Base-by-base conservation (phyloP, 148 eudicot genomes). In the Diospyros kaki region DNA sequence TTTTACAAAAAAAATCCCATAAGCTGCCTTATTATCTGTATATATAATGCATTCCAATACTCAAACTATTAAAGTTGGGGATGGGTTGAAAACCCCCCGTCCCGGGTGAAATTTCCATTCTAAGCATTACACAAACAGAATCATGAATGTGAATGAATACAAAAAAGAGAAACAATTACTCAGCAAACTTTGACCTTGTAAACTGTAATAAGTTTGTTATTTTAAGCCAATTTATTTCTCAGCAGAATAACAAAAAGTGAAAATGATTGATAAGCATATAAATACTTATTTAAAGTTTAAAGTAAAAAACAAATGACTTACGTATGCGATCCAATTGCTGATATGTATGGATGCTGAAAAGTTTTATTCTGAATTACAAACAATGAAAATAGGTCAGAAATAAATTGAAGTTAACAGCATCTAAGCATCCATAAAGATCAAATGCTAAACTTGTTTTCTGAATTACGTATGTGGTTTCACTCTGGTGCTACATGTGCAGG, bases 321-420 rank as follows among this genome's bases (percentile, higher is more conserved):
- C 98, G 98, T 95, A 73, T 92, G 98, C 48, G 98, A 76, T 77
- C 96, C 96, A 54, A 95, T 77, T n/a, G 86, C 96, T 41, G 92
- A 88, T 81, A 95, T 77, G 75, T 95, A 95, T 40, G 89, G 79
- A 90, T 92, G 96, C 81, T 90, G 94, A 80, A 95, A 95, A 52
- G 98, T 95, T 87, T 95, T 90, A 82, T 92, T 94, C 97, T 94
- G 81, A 89, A 91, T 76, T 42, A 68, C 54, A 46, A 76, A 74
- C 52, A 62, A 48, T 53, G 67, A 72, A 72, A 48, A 66, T 58
- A 52, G 17, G n/a, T 74, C 44, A 81, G 53, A 53, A 48, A 64
- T 17, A 62, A 68, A 44, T 68, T 58, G 17, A 53, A 54, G 61
- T 67, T 45, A 44, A 42, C 66, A 51, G 64, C 55, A 55, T 56